Base-by-base conservation (phyloP, 2,329 filamentous ascomycete species). In the Lecanoromycetidae sp. region DNA sequence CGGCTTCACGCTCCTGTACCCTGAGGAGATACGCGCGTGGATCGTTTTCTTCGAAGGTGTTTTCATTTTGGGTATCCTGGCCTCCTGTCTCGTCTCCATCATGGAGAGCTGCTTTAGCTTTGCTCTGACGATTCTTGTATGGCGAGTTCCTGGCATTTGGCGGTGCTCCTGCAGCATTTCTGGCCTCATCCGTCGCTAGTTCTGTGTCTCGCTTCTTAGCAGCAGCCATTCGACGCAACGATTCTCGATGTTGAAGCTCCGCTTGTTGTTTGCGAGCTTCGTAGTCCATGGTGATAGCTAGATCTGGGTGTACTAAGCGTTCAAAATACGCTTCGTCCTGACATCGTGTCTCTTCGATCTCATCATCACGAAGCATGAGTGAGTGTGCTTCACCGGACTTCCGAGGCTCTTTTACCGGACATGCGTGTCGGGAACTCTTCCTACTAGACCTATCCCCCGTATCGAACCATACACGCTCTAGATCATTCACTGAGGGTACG, bases 241-340 rank as follows among this genome's bases (percentile, higher is more conserved):
- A 13, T 25, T 42, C 41, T 17, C 42, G 35, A 10, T 44, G 46
- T 22, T 46, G 36, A 2, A 35, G 36, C n/a, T 29, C 42, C 13
- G 51, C 53, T 23, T 33, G 36, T 32, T 43, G 38, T 37, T 55
- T 55, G 33, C 53, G 48, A 20, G 38, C 26, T 48, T 55, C 53
- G 44, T 55, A 55, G 37, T 53, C 51, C 30, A 55, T 37, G 19
- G 46, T 51, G 20, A 40, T 19, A n/a, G 43, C 51, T n/a, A 55
- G 27, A 23, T 48, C 51, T 3, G 48, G 45, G 35, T 53, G 53
- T 19, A 41, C 38, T 4, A 25, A 44, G 17, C 8, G 29, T 15
- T 32, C 6, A 8, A 8, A 32, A 36, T 12, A n/a, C n/a, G n/a
- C n/a, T n/a, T n/a, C n/a, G 19, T 13, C 30, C 8, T 26, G 40